Evolutionary conservation across 495 filamentous ascomycete genomes (phyloP).

Genomic region (Aspergillus sparsus): DNA sequence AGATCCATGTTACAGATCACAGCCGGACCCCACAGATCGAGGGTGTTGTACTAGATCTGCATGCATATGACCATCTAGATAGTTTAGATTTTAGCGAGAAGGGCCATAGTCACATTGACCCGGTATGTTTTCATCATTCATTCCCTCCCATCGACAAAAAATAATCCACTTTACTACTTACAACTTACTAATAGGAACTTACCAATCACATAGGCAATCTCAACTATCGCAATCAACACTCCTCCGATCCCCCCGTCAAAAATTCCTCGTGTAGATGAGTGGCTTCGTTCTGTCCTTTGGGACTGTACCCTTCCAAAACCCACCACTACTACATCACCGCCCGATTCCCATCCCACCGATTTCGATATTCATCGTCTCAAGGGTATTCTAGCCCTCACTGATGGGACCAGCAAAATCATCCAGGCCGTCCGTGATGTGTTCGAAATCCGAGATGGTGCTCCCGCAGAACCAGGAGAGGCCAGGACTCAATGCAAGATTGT

Average conservation of each 20-base stretch:
- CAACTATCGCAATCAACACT: constrained; percentile 71
- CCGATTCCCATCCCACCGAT: constrained; percentile 23
- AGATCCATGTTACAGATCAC: constrained; percentile 76
- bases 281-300: constrained; percentile 86
- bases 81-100: constrained; percentile 63
- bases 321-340: constrained; percentile 8
- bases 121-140: constrained; percentile 50
- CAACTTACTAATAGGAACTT: background rate
- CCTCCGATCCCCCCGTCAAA: constrained; percentile 55
- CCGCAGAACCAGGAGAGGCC: constrained; percentile 28
- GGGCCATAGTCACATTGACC: constrained; percentile 81
- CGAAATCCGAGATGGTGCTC: constrained; percentile 72
- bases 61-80: constrained; percentile 84
- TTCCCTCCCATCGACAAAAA: background rate
- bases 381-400: constrained; percentile 63
- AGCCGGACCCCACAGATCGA: constrained; percentile 80
- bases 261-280: constrained; percentile 67
- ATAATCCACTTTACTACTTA: constrained; percentile 6
- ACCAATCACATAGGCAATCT: constrained; percentile 66
- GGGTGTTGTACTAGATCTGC: constrained; percentile 81
- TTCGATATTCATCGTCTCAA: constrained; percentile 88
- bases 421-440: constrained; percentile 94
- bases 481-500: constrained; percentile 68
- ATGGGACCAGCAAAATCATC: constrained; percentile 70
- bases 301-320: constrained; percentile 60